phyloP scores from a whole-genome alignment of 768 basidiomycete species.

The Kwoniella heveanensis region DNA sequence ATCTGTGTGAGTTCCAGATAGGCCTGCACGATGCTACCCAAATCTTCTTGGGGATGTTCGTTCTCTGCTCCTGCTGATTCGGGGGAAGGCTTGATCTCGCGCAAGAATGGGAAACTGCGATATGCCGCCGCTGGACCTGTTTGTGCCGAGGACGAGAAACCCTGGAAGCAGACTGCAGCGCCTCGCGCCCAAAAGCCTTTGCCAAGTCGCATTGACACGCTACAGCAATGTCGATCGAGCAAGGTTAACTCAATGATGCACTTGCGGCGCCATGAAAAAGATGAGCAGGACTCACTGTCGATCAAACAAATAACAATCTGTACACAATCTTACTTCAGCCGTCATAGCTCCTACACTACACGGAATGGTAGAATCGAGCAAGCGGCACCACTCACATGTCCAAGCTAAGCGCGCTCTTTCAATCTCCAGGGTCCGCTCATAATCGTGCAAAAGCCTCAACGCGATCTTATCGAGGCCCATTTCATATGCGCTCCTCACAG shows the following conservation, averaged over 20 bases:
- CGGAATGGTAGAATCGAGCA: too few relatives aligned
- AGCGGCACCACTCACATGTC: conserved; percentile 55
- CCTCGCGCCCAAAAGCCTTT: conserved; percentile 54
- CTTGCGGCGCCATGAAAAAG: too few relatives aligned
- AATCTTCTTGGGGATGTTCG: conserved; percentile 42
- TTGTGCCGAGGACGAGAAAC: conserved; percentile 46
- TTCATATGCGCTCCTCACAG: conserved; percentile 51
- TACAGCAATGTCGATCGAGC: background rate
- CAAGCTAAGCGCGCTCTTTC: conserved; percentile 50
- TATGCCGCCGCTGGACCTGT: conserved; percentile 50
- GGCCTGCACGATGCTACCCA: conserved; percentile 42
- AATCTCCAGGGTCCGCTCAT: conserved; percentile 39
- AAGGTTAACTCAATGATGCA: conserved; percentile 8
- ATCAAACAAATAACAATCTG: conserved; percentile 55
- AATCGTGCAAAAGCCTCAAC: conserved; percentile 33
- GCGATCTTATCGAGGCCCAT: conserved; percentile 51
- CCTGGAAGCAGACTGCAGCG: conserved; percentile 51
- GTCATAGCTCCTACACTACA: too few relatives aligned
- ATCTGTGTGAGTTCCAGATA: conserved; percentile 52
- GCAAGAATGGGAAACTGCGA: conserved; percentile 49
- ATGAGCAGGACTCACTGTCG: conserved; percentile 37
- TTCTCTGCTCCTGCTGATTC: background rate
- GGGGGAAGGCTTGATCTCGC: conserved; percentile 20
- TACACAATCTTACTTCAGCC: too few relatives aligned
- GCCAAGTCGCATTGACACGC: conserved; percentile 49